Base-by-base conservation (phyloP, 208 protist genomes). In the Leishmania lainsoni region DNA sequence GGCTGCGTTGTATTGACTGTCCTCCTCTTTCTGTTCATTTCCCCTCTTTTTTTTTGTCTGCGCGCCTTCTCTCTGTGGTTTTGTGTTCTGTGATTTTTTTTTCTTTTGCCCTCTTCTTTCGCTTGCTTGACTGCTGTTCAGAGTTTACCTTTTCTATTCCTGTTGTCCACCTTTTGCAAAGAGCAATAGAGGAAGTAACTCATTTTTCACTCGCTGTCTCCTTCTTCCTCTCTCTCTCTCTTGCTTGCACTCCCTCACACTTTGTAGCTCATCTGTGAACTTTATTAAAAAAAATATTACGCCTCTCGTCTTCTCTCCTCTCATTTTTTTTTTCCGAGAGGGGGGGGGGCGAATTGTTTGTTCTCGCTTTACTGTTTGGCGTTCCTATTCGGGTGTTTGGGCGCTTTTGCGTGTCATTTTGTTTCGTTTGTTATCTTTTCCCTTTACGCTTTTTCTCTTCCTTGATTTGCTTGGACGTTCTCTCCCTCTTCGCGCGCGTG, bases 11-110 rank as follows among this genome's bases (percentile, higher is more conserved):
- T 26, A 73, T 73, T 79, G 45, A 14, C 39, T 20, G 42, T 49
- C 59, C 22, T 42, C 39, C 52, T n/a, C 8, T 48, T 48, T 80
- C 42, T 65, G 52, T 16, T 45, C 51, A 22, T 74, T 48, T 79
- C 61, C 49, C 22, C n/a, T 65, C 32, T 29, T 78, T 79, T 72
- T 65, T 29, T 78, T 42, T 71, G 73, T 85, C 29, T 68, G 48
- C 45, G 81, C 49, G 17, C 29, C 59, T 68, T 56, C 63, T 74
- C 6, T 58, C 51, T n/a, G 32, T 52, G 1, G 6, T 22, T 58
- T 74, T 59, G 65, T n/a, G 20, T 68, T n/a, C n/a, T 52, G 6
- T 45, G 5, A 45, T 2, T 9, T n/a, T 16, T 14, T 10, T 49
- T 20, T 4, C 8, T 14, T n/a, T n/a, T n/a, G n/a, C 17, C 42